A percentile compares a stretch with the other conserved stretches of the same genome.
These are phyloP conservation scores for Symbiotaphrina buchneri DNA, from an alignment of 495 filamentous ascomycete genomes.

Conservation along the genomic window DNA sequence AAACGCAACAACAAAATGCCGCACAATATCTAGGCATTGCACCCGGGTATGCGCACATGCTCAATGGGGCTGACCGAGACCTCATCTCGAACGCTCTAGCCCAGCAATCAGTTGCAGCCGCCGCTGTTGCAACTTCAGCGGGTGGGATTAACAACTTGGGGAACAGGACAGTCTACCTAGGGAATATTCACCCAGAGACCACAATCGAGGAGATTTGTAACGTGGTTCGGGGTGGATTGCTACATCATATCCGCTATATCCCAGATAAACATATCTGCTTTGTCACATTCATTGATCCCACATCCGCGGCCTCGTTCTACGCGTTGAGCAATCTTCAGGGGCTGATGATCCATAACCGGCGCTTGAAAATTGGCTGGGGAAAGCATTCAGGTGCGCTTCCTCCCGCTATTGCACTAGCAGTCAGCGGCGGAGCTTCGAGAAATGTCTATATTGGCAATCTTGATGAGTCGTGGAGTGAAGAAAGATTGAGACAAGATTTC, in stretches of 20 bases:
- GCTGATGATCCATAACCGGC: slow-evolving; percentile 95
- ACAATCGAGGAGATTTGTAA: slow-evolving; percentile 98
- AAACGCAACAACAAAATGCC: slow-evolving; percentile 98
- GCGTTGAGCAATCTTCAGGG: slow-evolving; percentile 92
- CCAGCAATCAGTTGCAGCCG: slow-evolving; percentile 91
- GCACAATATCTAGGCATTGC: slow-evolving; percentile 96
- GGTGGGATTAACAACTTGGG: slow-evolving; percentile 94
- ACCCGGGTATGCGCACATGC: slow-evolving; percentile 88
- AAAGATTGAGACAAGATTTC: slow-evolving; percentile 87
- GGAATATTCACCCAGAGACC: slow-evolving; percentile 97
- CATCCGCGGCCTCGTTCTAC: slow-evolving; percentile 93
- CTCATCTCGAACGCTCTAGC: slow-evolving; percentile 88
- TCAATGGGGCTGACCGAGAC: slow-evolving; percentile 88
- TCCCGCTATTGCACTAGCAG: slow-evolving; percentile 85
- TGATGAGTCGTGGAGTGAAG: slow-evolving; percentile 92
- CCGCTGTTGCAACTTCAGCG: slow-evolving; percentile 86
- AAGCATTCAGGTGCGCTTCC: slow-evolving; percentile 96
- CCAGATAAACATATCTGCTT: slow-evolving; percentile 99
- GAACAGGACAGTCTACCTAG: slow-evolving; percentile 92
- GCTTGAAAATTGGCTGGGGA: slow-evolving; percentile 96
- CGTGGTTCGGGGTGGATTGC: slow-evolving; percentile 73
- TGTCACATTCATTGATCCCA: slow-evolving; percentile 97
- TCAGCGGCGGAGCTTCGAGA: slow-evolving; percentile 83
- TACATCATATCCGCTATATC: slow-evolving; percentile 97
- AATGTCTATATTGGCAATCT: slow-evolving; percentile 98